Conservation (phyloP, 805 yeast genomes). For the Jamesozyma lodderae region DNA sequence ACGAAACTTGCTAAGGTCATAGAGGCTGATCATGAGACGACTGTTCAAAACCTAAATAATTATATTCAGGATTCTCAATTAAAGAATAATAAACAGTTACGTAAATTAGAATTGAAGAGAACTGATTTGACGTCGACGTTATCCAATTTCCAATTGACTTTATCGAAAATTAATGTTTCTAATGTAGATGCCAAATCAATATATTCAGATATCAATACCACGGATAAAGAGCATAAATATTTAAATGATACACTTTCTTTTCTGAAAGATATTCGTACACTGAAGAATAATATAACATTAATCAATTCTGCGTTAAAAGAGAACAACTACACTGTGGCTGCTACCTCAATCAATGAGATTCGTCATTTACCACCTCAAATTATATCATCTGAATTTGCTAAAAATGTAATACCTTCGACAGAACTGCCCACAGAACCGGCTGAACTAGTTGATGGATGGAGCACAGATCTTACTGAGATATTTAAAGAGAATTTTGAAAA, state of each 20-base stretch:
- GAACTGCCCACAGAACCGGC: constrained; percentile 77
- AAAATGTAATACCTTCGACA: constrained; percentile 73
- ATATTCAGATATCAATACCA: constrained; percentile 56
- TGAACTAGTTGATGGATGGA: constrained; percentile 48
- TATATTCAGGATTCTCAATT: constrained; percentile 19
- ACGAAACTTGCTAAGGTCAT: constrained; percentile 19
- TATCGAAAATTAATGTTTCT: constrained; percentile 47
- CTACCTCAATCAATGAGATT: constrained; percentile 51
- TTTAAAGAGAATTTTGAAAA: constrained; percentile 56
- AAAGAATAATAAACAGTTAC: constrained; percentile 20
- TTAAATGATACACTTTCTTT: constrained; percentile 54
- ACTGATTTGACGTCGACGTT: constrained; percentile 58
- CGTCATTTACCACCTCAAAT: constrained; percentile 45
- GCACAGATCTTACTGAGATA: constrained; percentile 43
- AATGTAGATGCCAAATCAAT: constrained; percentile 57
- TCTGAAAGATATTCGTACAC: constrained; percentile 54
- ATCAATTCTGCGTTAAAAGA: constrained; percentile 59
- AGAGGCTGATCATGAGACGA: constrained; percentile 13
- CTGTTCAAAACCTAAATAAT: constrained; percentile 10
- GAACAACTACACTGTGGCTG: constrained; percentile 69
- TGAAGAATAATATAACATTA: constrained; percentile 56
- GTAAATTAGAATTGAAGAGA: constrained; percentile 48
- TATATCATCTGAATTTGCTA: constrained; percentile 63
- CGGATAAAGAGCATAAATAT: constrained; percentile 62
- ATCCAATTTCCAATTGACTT: constrained; percentile 46